Conservation (phyloP, 352 stramenopile genomes). For the Globisporangium emineosum region DNA sequence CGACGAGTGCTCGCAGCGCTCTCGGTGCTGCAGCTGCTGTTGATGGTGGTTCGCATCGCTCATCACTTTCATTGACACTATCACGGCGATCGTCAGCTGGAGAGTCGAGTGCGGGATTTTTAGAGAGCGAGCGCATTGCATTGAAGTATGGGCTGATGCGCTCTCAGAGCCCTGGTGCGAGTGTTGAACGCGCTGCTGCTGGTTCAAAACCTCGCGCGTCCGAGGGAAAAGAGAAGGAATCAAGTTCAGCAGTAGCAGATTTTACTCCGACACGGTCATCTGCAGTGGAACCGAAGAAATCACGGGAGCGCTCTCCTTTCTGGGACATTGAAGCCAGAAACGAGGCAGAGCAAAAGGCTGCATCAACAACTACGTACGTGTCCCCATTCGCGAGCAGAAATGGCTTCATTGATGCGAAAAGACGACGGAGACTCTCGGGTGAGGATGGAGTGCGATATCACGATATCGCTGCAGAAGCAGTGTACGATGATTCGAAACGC, state of each 20-base stretch:
- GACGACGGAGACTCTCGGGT: slow-evolving; percentile 13
- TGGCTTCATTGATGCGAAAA: slow-evolving; percentile 28
- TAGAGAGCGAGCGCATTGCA: slow-evolving; percentile 49
- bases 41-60: not conserved
- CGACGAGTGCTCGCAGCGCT: not conserved
- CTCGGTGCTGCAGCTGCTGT: not conserved
- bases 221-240: not conserved
- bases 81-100: not conserved
- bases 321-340: slow-evolving; percentile 9
- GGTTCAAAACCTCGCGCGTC: not conserved
- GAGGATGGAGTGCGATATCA: slow-evolving; percentile 7
- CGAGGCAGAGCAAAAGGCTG: slow-evolving; percentile 22
- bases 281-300: slow-evolving; percentile 4
- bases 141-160: slow-evolving; percentile 56
- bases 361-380: slow-evolving; percentile 31
- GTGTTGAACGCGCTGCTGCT: too few relatives aligned
- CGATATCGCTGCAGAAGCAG: slow-evolving; percentile 20
- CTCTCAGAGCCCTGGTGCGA: slow-evolving; percentile 1
- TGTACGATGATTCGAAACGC: slow-evolving; percentile 36
- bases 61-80: not conserved
- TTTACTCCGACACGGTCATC: not conserved
- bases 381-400: slow-evolving; percentile 51
- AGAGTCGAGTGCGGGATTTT: slow-evolving; percentile 16
- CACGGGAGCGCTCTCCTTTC: slow-evolving; percentile 7
- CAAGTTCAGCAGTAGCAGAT: not conserved